phyloP scores from a whole-genome alignment of 306 rosid species.

The Inga oerstediana region DNA sequence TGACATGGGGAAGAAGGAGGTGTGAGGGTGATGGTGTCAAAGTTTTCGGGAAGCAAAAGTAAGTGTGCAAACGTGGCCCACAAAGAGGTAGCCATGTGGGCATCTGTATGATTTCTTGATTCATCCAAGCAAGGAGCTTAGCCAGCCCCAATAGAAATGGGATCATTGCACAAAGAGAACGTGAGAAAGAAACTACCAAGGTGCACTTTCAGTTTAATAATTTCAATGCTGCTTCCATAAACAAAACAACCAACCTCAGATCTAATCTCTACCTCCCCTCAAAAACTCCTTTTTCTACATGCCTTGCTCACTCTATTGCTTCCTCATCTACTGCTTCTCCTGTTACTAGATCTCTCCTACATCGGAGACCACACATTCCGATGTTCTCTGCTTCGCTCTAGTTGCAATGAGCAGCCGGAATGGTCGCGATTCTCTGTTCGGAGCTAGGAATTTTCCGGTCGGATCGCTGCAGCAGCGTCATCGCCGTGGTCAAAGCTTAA shows the following conservation, averaged over 20 bases:
- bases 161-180: not conserved
- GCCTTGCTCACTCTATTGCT: not conserved
- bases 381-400: not conserved
- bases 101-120: not conserved
- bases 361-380: not conserved
- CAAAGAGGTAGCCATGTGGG: slow-evolving; percentile 12
- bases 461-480: slow-evolving; percentile 49
- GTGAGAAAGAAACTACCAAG: slow-evolving; percentile 6
- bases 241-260: slow-evolving; percentile 5
- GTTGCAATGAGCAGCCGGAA: slow-evolving; percentile 52
- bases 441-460: slow-evolving; percentile 32
- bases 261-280: not conserved
- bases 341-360: not conserved
- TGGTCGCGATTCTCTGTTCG: slow-evolving; percentile 62
- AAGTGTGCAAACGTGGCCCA: slow-evolving; percentile 19
- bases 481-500: slow-evolving; percentile 65
- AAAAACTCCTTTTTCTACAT: not conserved
- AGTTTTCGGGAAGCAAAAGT: slow-evolving; percentile 1
- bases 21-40: not conserved
- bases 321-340: not conserved
- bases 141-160: not conserved
- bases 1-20: not conserved
- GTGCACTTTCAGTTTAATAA: not conserved
- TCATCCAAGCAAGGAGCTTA: not conserved
- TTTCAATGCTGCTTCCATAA: slow-evolving; percentile 5